These are phyloP conservation scores for Solanum neorickii DNA, from an alignment of 257 asterid species.

Conservation along the genomic window DNA sequence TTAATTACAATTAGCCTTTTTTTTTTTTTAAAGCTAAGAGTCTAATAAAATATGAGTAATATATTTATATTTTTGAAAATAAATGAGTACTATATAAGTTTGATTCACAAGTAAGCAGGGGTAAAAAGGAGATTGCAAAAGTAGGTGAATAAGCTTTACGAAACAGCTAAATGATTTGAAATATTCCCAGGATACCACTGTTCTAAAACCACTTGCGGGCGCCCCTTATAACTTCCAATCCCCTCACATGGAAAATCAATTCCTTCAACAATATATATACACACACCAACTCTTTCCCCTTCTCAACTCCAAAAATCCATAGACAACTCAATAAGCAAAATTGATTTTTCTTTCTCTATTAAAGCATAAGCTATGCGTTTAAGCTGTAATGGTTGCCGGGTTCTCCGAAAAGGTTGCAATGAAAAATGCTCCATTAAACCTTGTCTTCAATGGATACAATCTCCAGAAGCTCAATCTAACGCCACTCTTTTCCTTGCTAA, in stretches of 20 bases:
- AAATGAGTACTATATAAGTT: not conserved
- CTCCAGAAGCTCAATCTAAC: conserved; percentile 31
- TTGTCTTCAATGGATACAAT: conserved; percentile 33
- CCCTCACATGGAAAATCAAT: not conserved
- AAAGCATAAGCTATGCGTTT: conserved; percentile 9
- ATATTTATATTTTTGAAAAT: too few species aligned
- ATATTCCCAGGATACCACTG: conserved; percentile 5
- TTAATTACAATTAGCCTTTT: not conserved
- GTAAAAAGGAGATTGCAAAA: not conserved
- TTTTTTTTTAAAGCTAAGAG: too few species aligned
- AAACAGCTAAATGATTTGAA: conserved; percentile 1
- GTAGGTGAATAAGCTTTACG: not conserved
- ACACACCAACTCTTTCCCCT: not conserved
- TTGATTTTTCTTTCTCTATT: not conserved
- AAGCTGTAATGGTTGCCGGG: conserved; percentile 45
- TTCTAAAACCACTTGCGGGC: conserved; percentile 21
- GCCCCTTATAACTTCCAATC: not conserved
- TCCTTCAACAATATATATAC: not conserved
- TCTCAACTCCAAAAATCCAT: not conserved
- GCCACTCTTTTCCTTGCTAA: conserved; percentile 39
- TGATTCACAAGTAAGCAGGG: not conserved
- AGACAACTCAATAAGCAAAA: not conserved
- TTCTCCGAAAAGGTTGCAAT: conserved; percentile 30
- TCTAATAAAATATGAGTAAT: not conserved
- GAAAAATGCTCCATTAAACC: conserved; percentile 23